A percentile compares a stretch with the other conserved stretches of the same genome.
Evolutionary conservation across 129 eudicot species (phyloP).

Genomic region (Dittrichia graveolens): DNA sequence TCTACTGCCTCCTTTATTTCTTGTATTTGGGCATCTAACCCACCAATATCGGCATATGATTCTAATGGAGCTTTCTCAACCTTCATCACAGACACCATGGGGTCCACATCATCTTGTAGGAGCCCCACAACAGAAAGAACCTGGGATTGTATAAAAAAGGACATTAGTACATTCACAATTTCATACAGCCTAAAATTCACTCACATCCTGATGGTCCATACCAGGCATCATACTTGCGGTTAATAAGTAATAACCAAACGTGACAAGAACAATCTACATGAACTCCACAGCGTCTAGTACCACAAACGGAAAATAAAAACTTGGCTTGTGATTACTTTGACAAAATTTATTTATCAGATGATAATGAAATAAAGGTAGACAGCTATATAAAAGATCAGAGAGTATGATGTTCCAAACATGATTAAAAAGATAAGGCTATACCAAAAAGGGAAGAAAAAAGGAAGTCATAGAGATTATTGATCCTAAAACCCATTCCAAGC

Average conservation of each 20-base stretch:
- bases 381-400: too few relatives aligned
- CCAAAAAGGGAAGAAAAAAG: too few relatives aligned
- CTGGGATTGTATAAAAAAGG: slow-evolving; percentile 36
- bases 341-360: too few relatives aligned
- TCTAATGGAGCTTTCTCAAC: slow-evolving; percentile 99
- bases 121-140: slow-evolving; percentile 98
- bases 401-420: too few relatives aligned
- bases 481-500: too few relatives aligned
- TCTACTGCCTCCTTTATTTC: slow-evolving; percentile 99
- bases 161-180: not conserved
- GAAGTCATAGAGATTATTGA: too few relatives aligned
- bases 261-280: not conserved
- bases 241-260: not conserved
- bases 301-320: not conserved
- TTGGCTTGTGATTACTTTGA: too few relatives aligned
- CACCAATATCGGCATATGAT: slow-evolving; percentile 98
- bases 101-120: slow-evolving; percentile 96
- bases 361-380: too few relatives aligned
- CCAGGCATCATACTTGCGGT: not conserved
- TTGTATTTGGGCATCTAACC: slow-evolving; percentile 95
- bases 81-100: slow-evolving; percentile 98
- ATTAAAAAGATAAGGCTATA: too few relatives aligned
- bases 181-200: not conserved
- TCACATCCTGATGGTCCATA: not conserved
- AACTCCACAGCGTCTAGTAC: not conserved